Conservation (phyloP, 768 basidiomycete species). For the Russula compacta region DNA sequence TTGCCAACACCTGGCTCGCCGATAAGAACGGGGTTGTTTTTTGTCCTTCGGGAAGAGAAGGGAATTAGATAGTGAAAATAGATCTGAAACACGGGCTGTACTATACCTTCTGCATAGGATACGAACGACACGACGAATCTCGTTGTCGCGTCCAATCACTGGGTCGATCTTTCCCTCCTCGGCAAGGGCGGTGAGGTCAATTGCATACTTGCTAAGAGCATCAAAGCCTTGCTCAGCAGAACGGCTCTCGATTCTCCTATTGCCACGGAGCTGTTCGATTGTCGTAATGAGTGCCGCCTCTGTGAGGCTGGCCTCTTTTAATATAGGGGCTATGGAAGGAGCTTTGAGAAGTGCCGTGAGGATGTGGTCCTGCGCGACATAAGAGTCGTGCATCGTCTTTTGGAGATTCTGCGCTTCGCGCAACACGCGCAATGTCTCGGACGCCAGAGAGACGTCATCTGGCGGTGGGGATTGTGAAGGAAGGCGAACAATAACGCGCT, state of each 20-base stretch:
- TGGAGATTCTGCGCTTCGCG: conserved; percentile 68
- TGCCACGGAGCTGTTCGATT: conserved; percentile 72
- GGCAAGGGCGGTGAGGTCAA: conserved; percentile 80
- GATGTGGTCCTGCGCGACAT: conserved; percentile 89
- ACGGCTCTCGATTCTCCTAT: conserved; percentile 75
- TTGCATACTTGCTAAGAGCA: conserved; percentile 80
- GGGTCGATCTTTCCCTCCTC: conserved; percentile 94
- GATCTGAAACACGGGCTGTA: background rate
- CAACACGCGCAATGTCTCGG: conserved; percentile 50
- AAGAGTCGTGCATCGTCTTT: conserved; percentile 83
- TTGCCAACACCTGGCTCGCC: conserved; percentile 96
- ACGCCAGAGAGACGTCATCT: conserved; percentile 60
- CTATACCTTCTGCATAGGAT: conserved; percentile 67
- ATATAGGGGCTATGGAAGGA: conserved; percentile 47
- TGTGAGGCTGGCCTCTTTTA: conserved; percentile 71
- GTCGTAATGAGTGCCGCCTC: conserved; percentile 67
- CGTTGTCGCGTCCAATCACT: conserved; percentile 87
- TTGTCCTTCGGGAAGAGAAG: conserved; percentile 48
- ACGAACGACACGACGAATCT: conserved; percentile 77
- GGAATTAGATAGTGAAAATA: background rate
- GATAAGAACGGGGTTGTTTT: conserved; percentile 96
- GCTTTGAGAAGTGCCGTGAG: conserved; percentile 80
- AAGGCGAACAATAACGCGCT: conserved; percentile 69
- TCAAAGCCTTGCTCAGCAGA: conserved; percentile 91
- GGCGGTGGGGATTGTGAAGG: conserved; percentile 83